Evolutionary conservation across 2,329 filamentous ascomycete species (phyloP).

Genomic region (Ophiocordyceps camponoti-rufipedis): DNA sequence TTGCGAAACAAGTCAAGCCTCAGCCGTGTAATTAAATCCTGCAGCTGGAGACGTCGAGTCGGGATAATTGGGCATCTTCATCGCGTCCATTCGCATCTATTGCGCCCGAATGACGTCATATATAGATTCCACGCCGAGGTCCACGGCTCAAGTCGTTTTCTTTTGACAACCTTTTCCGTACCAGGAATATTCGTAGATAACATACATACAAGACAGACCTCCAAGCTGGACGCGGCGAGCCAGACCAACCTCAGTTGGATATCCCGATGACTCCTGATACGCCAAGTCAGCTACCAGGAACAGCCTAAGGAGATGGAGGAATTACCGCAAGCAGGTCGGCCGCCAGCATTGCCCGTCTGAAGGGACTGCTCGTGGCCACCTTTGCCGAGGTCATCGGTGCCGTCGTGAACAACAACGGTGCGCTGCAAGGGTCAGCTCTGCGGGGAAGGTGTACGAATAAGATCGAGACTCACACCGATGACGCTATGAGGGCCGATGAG

Average conservation of each 20-base stretch:
- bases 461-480: conserved; percentile 52
- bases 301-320: conserved; percentile 2
- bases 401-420: conserved; percentile 84
- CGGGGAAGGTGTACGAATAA: background rate
- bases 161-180: too few relatives aligned
- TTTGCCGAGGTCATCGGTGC: conserved; percentile 93
- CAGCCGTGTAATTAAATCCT: too few relatives aligned
- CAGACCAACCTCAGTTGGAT: conserved; percentile 36
- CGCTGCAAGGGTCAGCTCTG: conserved; percentile 36
- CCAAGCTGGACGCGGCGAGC: too few relatives aligned
- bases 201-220: too few relatives aligned
- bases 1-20: too few relatives aligned
- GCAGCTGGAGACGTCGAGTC: too few relatives aligned
- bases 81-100: too few relatives aligned
- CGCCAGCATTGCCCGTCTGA: conserved; percentile 94
- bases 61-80: too few relatives aligned
- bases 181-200: too few relatives aligned
- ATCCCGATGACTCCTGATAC: conserved; percentile 69
- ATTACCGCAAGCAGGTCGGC: conserved; percentile 84
- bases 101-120: too few relatives aligned
- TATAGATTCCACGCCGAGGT: too few relatives aligned
- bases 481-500: conserved; percentile 91
- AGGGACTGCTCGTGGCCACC: conserved; percentile 85
- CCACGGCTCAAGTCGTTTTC: too few relatives aligned
- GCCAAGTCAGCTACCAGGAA: conserved; percentile 2